Evolutionary conservation across 2,329 filamentous ascomycete species (phyloP).

Genomic region (Colletotrichum sp.): DNA sequence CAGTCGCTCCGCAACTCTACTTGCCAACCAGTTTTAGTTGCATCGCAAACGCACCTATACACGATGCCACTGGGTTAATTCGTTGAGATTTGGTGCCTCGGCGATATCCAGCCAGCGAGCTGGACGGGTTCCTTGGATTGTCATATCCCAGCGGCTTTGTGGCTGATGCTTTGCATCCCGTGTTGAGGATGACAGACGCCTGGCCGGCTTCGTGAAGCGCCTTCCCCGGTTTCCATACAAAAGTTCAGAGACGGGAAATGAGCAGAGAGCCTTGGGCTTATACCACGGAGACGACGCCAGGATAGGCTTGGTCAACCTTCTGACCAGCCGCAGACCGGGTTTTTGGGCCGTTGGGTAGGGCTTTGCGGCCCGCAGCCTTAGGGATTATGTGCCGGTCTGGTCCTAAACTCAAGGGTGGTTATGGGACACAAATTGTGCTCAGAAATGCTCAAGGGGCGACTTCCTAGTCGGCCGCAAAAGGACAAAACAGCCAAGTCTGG

Average conservation of each 20-base stretch:
- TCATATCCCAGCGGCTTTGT: background rate
- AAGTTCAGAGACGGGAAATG: background rate
- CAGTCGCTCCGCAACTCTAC: background rate
- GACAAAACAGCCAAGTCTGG: background rate
- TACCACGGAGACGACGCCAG: background rate
- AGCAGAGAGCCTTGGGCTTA: background rate
- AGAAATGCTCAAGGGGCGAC: background rate
- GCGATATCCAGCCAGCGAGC: background rate
- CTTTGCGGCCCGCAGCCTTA: background rate
- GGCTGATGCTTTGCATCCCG: slow-evolving; percentile 6
- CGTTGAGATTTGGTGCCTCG: background rate
- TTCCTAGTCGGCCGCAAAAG: background rate
- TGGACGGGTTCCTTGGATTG: background rate
- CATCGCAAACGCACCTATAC: background rate
- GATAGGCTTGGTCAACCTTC: background rate
- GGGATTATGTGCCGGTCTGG: background rate
- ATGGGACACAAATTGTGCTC: background rate
- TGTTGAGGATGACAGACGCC: background rate
- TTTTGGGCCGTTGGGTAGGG: background rate
- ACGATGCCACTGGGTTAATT: background rate
- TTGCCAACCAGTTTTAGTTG: background rate
- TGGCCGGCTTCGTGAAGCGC: background rate
- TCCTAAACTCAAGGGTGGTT: background rate
- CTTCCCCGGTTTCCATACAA: background rate
- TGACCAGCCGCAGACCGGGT: slow-evolving; percentile 1